phyloP scores from a whole-genome alignment of 495 filamentous ascomycete species.

The Penicillium goetzii region DNA sequence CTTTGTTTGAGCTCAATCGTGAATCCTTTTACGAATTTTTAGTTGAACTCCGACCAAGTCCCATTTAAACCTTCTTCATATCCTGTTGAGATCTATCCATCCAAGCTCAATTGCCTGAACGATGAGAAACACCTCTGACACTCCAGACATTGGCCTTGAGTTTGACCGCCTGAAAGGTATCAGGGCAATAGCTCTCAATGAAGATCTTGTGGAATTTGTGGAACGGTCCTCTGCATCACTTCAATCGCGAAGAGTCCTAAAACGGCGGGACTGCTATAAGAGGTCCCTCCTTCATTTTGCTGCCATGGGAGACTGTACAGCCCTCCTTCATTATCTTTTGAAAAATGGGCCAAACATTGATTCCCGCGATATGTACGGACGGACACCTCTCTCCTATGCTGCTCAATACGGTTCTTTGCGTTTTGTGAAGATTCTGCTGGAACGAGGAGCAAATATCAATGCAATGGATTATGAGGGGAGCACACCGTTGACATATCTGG shows the following conservation, averaged over 20 bases:
- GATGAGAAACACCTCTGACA: not conserved
- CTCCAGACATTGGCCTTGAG: conserved; percentile 1
- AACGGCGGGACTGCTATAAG: conserved; percentile 3
- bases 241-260: not conserved
- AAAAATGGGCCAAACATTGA: not conserved
- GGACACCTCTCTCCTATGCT: conserved; percentile 8
- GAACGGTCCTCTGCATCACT: conserved; percentile 2
- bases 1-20: not conserved
- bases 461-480: not conserved
- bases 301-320: conserved; percentile 8
- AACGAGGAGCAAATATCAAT: conserved; percentile 3
- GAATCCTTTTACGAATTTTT: not conserved
- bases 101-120: conserved; percentile 2
- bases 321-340: not conserved
- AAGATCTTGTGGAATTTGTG: conserved; percentile 5
- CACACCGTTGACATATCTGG: not conserved
- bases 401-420: not conserved
- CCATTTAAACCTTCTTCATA: not conserved
- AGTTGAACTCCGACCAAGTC: too few species aligned
- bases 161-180: conserved; percentile 5
- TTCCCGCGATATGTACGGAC: not conserved
- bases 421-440: not conserved
- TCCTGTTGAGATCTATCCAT: conserved; percentile 1
- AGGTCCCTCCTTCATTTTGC: conserved; percentile 8
- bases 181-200: conserved; percentile 7